phyloP scores from a whole-genome alignment of 345 rosid genomes.

The Eucalyptus shirleyi region DNA sequence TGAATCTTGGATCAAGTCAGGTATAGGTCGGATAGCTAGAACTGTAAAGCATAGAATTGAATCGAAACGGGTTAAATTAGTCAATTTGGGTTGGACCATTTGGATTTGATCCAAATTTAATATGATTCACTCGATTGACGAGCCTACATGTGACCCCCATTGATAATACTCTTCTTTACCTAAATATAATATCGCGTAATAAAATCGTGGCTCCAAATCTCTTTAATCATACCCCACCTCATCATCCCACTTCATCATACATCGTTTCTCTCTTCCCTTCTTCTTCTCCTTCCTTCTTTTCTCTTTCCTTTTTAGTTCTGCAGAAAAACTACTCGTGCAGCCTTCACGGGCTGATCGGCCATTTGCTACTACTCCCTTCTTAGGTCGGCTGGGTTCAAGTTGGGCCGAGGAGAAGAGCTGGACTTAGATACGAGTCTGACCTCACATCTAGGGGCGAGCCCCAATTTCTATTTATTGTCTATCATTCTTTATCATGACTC shows the following conservation, averaged over 20 bases:
- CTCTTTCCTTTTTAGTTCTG: neutral
- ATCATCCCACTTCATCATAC: neutral
- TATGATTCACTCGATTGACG: no score
- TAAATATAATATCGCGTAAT: neutral
- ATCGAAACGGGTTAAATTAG: neutral
- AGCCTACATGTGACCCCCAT: rapidly evolving
- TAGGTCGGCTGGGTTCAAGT: neutral
- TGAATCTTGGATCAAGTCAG: neutral
- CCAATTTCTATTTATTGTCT: neutral
- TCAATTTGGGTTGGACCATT: neutral
- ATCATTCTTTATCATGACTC: neutral
- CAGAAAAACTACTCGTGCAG: neutral
- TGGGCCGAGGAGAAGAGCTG: neutral
- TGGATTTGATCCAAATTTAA: neutral
- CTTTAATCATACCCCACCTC: neutral
- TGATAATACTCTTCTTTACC: neutral
- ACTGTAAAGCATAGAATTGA: neutral
- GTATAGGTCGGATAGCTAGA: neutral
- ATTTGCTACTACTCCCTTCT: neutral
- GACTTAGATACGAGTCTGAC: neutral
- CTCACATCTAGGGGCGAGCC: neutral
- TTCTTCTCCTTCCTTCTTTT: neutral
- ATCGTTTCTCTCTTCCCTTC: neutral
- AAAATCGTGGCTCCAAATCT: neutral
- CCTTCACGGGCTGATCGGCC: neutral